Evolutionary conservation across 352 stramenopile genomes (phyloP).

Genomic region (Phytophthora fragariae): DNA sequence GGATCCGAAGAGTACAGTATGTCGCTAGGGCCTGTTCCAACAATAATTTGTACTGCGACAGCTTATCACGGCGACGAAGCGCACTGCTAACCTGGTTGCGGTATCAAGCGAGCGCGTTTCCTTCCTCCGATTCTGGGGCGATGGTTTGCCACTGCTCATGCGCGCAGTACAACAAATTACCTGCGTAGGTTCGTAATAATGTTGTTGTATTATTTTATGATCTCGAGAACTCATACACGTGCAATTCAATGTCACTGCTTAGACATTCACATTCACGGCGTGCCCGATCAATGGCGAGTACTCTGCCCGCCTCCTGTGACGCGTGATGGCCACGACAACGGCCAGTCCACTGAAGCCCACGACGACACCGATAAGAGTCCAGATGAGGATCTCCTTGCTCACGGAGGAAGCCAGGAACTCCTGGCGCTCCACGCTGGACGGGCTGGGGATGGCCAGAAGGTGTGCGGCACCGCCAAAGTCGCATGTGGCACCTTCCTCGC

Average conservation of each 20-base stretch:
- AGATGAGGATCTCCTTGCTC: constrained; percentile 31
- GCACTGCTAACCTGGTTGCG: too few relatives aligned
- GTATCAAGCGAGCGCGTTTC: background rate
- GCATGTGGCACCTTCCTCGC: constrained; percentile 71
- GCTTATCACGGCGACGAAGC: background rate
- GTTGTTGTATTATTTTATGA: background rate
- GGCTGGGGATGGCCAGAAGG: constrained; percentile 46
- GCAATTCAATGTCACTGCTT: background rate
- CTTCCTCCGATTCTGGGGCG: background rate
- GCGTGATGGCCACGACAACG: constrained; percentile 22
- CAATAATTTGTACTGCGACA: background rate
- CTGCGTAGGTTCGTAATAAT: background rate
- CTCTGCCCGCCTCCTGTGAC: constrained; percentile 36
- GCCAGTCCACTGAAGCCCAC: constrained; percentile 19
- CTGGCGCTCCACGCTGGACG: constrained; percentile 25
- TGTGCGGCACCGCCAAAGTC: constrained; percentile 77
- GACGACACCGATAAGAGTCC: constrained; percentile 27
- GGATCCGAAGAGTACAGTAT: background rate
- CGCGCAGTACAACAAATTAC: too few relatives aligned
- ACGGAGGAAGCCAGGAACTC: constrained; percentile 22
- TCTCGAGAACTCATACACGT: constrained; percentile 4
- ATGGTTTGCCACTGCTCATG: too few relatives aligned
- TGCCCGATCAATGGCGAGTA: constrained; percentile 41
- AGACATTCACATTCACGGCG: constrained; percentile 29
- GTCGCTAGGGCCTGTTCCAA: background rate